Conservation (phyloP, 495 filamentous ascomycete species). For the Halenospora varia region DNA sequence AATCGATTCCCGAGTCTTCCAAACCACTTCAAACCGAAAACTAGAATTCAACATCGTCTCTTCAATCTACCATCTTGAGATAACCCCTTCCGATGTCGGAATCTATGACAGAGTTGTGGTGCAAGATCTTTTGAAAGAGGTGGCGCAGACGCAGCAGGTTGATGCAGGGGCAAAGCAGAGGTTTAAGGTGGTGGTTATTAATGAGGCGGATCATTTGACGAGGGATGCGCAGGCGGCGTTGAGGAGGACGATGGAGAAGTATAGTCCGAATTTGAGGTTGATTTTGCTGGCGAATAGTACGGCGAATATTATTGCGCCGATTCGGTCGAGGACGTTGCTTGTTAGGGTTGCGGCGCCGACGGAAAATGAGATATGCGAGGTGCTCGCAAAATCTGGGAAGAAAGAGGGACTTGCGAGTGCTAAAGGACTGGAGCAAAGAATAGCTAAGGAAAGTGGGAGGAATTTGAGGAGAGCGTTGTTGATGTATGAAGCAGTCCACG, state of each 20-base stretch:
- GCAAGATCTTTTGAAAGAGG: slow-evolving; percentile 94
- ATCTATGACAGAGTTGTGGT: slow-evolving; percentile 93
- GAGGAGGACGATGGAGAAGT: slow-evolving; percentile 98
- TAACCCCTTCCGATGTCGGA: slow-evolving; percentile 96
- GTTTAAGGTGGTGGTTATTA: slow-evolving; percentile 99
- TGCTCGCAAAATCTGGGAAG: slow-evolving; percentile 68
- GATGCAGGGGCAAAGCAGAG: slow-evolving; percentile 81
- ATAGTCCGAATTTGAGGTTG: slow-evolving; percentile 86
- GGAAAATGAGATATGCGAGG: slow-evolving; percentile 74
- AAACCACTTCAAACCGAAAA: slow-evolving; percentile 91
- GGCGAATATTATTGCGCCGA: slow-evolving; percentile 95
- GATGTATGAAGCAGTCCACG: slow-evolving; percentile 96
- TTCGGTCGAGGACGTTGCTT: slow-evolving; percentile 81
- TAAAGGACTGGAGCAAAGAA: slow-evolving; percentile 68
- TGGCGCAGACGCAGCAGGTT: slow-evolving; percentile 97
- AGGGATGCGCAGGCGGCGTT: slow-evolving; percentile 94
- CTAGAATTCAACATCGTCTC: slow-evolving; percentile 98
- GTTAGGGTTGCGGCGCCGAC: slow-evolving; percentile 90
- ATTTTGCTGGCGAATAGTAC: slow-evolving; percentile 93
- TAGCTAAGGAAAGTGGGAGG: slow-evolving; percentile 87
- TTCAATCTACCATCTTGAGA: slow-evolving; percentile 95
- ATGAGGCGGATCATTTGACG: slow-evolving; percentile 94
- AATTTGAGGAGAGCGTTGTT: slow-evolving; percentile 86
- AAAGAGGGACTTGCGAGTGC: slow-evolving; percentile 72
- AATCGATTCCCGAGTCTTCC: slow-evolving; percentile 92